These are phyloP conservation scores for Aspergillus thermomutatus DNA, from an alignment of 2,329 filamentous ascomycete genomes.

Conservation along the genomic window DNA sequence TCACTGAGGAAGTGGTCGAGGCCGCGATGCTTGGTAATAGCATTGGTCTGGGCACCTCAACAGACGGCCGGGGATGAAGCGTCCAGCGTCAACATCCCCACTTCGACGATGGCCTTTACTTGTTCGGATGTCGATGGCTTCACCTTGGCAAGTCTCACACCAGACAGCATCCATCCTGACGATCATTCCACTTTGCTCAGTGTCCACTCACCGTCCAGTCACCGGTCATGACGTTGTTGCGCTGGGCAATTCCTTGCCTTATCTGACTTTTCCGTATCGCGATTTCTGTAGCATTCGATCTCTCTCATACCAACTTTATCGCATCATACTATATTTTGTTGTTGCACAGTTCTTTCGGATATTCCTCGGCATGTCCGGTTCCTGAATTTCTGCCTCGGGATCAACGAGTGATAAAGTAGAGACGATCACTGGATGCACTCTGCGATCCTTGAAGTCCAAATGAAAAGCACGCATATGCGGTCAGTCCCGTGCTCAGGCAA, in stretches of 20 bases:
- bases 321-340: not conserved
- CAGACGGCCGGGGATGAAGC: not conserved
- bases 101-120: not conserved
- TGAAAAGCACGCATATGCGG: not conserved
- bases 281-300: not conserved
- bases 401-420: not conserved
- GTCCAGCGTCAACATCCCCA: not conserved
- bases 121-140: not conserved
- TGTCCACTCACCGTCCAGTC: not conserved
- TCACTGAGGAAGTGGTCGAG: not conserved
- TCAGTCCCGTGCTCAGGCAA: not conserved
- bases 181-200: not conserved
- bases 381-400: not conserved
- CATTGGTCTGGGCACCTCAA: not conserved
- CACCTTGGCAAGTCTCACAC: not conserved
- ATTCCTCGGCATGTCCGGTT: not conserved
- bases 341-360: not conserved
- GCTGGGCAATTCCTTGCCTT: not conserved
- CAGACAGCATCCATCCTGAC: not conserved
- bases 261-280: not conserved
- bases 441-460: not conserved
- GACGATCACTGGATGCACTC: not conserved
- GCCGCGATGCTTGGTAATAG: slow-evolving; percentile 9
- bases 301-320: not conserved
- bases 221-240: not conserved